Percentiles rank a stretch among this genome's conserved stretches.
Conservation (phyloP, 2,329 filamentous ascomycete genomes). For the Geosmithia morbida region DNA sequence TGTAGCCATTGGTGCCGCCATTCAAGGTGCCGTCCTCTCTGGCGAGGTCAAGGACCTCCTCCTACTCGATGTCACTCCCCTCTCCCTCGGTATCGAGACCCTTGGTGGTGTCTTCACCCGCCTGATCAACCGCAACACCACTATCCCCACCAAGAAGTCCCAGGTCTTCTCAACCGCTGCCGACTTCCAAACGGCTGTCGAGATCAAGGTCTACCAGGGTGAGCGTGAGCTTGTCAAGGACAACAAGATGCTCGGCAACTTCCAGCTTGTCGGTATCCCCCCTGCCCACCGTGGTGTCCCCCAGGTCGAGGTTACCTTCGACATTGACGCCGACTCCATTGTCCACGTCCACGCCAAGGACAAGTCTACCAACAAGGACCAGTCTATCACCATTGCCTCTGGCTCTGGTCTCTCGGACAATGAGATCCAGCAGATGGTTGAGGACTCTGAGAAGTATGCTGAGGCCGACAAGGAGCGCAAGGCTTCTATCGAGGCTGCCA, state of each 20-base stretch:
- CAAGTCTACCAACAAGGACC: conserved; percentile 98
- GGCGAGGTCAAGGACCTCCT: conserved; percentile 95
- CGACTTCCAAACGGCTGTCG: conserved; percentile 95
- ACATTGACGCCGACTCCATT: conserved; percentile 96
- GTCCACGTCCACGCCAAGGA: conserved; percentile 97
- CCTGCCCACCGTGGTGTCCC: conserved; percentile 93
- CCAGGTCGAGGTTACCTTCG: conserved; percentile 95
- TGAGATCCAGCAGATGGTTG: conserved; percentile 95
- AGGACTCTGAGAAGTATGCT: conserved; percentile 93
- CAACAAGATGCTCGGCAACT: conserved; percentile 98
- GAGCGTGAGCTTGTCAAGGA: conserved; percentile 97
- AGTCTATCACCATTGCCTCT: conserved; percentile 97
- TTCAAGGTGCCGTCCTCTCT: conserved; percentile 91
- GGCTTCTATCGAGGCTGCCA: conserved; percentile 86
- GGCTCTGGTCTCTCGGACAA: conserved; percentile 89
- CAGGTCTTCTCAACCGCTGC: conserved; percentile 96
- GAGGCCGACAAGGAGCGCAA: conserved; percentile 96
- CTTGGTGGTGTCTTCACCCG: conserved; percentile 96
- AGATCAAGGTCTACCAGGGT: conserved; percentile 99
- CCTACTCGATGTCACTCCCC: conserved; percentile 86
- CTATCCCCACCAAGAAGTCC: conserved; percentile 98
- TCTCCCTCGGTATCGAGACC: conserved; percentile 97
- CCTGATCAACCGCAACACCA: conserved; percentile 98
- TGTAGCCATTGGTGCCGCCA: conserved; percentile 92
- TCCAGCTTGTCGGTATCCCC: conserved; percentile 95